phyloP scores from a whole-genome alignment of 1,284 basidiomycete species.

The Cryptococcus maquisensis region DNA sequence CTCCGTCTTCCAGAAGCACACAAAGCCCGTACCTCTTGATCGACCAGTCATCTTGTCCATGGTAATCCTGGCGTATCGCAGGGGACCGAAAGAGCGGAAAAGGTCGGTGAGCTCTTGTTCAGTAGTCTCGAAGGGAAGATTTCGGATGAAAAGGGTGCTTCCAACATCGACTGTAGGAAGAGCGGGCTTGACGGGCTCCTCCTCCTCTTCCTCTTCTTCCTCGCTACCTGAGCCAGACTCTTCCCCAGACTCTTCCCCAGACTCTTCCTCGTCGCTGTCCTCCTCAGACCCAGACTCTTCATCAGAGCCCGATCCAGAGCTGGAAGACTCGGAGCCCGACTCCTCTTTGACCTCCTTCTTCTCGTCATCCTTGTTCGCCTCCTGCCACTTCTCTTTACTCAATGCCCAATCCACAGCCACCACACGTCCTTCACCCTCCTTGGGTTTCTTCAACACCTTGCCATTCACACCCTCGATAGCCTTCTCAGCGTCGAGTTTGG shows the following conservation, averaged over 20 bases:
- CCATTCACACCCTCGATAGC: conserved; percentile 84
- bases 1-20: conserved; percentile 92
- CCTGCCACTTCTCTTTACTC: conserved; percentile 88
- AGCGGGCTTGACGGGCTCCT: conserved; percentile 62
- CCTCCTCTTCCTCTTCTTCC: conserved; percentile 53
- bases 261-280: conserved; percentile 37
- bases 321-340: conserved; percentile 16
- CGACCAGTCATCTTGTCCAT: conserved; percentile 78
- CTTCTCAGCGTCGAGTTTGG: conserved; percentile 75
- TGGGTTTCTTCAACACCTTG: conserved; percentile 55
- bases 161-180: conserved; percentile 77
- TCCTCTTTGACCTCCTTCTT: conserved; percentile 48
- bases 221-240: conserved; percentile 14
- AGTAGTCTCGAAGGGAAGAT: conserved; percentile 86
- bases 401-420: conserved; percentile 97
- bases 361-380: conserved; percentile 57
- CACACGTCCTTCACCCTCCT: conserved; percentile 56
- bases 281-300: conserved; percentile 48
- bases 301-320: conserved; percentile 16
- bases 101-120: conserved; percentile 81
- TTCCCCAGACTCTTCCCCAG: conserved; percentile 39
- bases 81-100: conserved; percentile 86
- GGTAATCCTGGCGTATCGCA: conserved; percentile 90
- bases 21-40: conserved; percentile 92
- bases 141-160: conserved; percentile 90